These are phyloP conservation scores for Staphylotrichum longicolle DNA, from an alignment of 495 filamentous ascomycete species.

Conservation along the genomic window DNA sequence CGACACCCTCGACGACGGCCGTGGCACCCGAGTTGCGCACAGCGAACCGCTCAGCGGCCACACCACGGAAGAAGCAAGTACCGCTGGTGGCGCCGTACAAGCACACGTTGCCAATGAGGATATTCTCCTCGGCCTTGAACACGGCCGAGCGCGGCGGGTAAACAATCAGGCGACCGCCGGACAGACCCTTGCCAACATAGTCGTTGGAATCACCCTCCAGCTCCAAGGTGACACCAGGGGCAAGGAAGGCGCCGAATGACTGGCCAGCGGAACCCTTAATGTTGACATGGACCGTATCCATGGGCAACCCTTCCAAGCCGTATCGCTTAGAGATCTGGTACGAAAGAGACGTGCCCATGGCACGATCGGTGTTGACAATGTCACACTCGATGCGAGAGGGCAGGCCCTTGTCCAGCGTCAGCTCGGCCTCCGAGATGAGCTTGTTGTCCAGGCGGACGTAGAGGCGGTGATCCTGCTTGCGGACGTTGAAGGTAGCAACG, in stretches of 20 bases:
- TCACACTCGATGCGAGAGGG: slow-evolving; percentile 96
- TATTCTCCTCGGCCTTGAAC: slow-evolving; percentile 97
- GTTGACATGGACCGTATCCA: slow-evolving; percentile 95
- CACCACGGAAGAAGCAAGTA: slow-evolving; percentile 95
- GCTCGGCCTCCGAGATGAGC: slow-evolving; percentile 94
- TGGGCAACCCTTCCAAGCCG: slow-evolving; percentile 84
- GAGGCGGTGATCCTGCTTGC: slow-evolving; percentile 94
- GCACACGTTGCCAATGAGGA: slow-evolving; percentile 95
- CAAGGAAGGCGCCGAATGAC: slow-evolving; percentile 95
- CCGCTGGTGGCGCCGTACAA: slow-evolving; percentile 94
- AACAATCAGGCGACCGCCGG: slow-evolving; percentile 91
- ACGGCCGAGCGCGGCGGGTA: slow-evolving; percentile 92
- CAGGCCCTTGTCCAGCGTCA: slow-evolving; percentile 93
- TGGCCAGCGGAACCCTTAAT: slow-evolving; percentile 99
- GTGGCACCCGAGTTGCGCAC: slow-evolving; percentile 97
- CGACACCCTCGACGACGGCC: slow-evolving; percentile 94
- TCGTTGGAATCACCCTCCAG: slow-evolving; percentile 98
- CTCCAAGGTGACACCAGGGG: slow-evolving; percentile 92
- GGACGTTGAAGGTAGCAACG: slow-evolving; percentile 97
- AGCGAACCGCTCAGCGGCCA: slow-evolving; percentile 96
- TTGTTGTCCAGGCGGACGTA: slow-evolving; percentile 97
- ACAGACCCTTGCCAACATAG: slow-evolving; percentile 97
- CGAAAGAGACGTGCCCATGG: slow-evolving; percentile 89
- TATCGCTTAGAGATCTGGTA: slow-evolving; percentile 95
- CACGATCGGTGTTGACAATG: slow-evolving; percentile 97